A percentile compares a stretch with the other conserved stretches of the same genome.
Conservation (phyloP, 495 filamentous ascomycete genomes). For the Lophiotrema nucula region DNA sequence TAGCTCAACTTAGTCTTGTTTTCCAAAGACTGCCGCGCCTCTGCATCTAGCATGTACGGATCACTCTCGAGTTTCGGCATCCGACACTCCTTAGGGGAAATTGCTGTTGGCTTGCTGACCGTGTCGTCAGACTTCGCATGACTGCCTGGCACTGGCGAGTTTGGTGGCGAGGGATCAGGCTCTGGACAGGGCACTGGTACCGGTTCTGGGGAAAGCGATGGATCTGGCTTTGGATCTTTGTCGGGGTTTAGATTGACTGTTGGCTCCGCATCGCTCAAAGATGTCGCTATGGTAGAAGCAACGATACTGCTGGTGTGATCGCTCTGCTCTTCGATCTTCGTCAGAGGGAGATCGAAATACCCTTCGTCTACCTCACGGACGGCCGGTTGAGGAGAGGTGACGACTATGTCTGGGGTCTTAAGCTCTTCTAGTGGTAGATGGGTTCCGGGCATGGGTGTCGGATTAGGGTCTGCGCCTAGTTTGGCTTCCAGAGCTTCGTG, state of each 20-base stretch:
- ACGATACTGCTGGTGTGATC: neutral
- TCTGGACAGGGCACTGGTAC: no score
- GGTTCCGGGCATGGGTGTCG: conserved; percentile 22
- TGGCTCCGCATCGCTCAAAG: no score
- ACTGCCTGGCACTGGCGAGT: no score
- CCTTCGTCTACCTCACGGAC: neutral
- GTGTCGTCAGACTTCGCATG: neutral
- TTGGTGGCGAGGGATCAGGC: no score
- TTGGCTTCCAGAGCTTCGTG: neutral
- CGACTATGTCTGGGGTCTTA: neutral
- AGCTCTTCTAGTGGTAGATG: conserved; percentile 8
- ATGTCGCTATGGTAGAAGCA: no score
- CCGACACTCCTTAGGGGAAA: neutral
- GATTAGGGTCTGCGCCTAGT: neutral
- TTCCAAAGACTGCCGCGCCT: neutral
- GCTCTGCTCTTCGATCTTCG: neutral
- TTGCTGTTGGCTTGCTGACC: no score
- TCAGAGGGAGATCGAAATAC: conserved; percentile 1
- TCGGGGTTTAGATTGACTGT: neutral
- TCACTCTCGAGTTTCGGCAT: neutral
- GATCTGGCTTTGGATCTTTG: neutral
- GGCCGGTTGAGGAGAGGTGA: neutral
- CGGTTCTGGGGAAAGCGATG: neutral
- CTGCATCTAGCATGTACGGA: neutral
- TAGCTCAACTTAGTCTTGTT: neutral